These are phyloP conservation scores for Mycotypha africana DNA, from an alignment of 371 early-diverging fungal species.

Conservation along the genomic window DNA sequence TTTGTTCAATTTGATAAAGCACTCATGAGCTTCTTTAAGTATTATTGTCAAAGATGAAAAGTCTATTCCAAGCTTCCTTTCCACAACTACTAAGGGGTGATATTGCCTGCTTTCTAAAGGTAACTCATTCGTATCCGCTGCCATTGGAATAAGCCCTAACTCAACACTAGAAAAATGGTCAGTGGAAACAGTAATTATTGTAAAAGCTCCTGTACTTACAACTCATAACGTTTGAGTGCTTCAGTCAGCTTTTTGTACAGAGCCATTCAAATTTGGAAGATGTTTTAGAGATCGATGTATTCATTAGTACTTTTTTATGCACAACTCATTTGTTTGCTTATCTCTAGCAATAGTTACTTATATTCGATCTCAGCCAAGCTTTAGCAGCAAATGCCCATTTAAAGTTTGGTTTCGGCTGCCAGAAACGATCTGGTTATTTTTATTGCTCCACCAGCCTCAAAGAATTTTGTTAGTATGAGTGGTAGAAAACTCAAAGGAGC, in stretches of 20 bases:
- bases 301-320: too few relatives aligned
- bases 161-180: constrained; percentile 20
- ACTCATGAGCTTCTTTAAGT: constrained; percentile 21
- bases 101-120: constrained; percentile 18
- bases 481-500: constrained; percentile 31
- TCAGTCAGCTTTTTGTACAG: constrained; percentile 4
- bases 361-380: too few relatives aligned
- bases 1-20: constrained; percentile 4
- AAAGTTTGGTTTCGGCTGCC: too few relatives aligned
- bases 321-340: too few relatives aligned
- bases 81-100: constrained; percentile 29
- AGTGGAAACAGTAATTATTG: background rate
- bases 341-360: too few relatives aligned
- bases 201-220: background rate
- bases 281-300: too few relatives aligned
- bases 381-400: too few relatives aligned
- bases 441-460: too few relatives aligned
- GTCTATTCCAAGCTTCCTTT: constrained; percentile 30
- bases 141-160: constrained; percentile 21
- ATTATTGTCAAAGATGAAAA: constrained; percentile 3
- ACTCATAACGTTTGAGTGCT: constrained; percentile 1
- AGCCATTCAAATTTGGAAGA: too few relatives aligned
- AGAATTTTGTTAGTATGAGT: too few relatives aligned
- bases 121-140: constrained; percentile 14
- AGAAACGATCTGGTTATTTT: too few relatives aligned